Evolutionary conservation across 169 alveolate species (phyloP).

Genomic region (Plasmodium yoelii): DNA sequence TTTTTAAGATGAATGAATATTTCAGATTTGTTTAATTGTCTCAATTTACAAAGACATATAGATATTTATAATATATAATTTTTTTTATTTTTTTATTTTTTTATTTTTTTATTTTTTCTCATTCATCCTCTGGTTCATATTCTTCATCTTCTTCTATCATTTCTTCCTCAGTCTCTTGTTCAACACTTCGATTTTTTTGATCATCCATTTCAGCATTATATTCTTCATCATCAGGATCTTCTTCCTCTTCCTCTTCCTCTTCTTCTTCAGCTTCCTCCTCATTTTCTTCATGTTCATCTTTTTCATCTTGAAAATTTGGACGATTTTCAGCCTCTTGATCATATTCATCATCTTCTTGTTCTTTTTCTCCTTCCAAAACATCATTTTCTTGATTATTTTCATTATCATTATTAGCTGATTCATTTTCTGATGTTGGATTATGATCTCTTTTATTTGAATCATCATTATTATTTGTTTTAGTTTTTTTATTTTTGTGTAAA

Average conservation of each 20-base stretch:
- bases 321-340: slow-evolving; percentile 12
- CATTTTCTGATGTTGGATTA: too few relatives aligned
- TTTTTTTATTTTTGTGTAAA: too few relatives aligned
- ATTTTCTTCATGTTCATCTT: slow-evolving; percentile 5
- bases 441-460: not conserved
- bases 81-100: too few relatives aligned
- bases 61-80: too few relatives aligned
- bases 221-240: not conserved
- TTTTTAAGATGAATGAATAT: too few relatives aligned
- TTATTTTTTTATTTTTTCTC: not conserved
- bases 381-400: slow-evolving; percentile 5
- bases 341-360: slow-evolving; percentile 14
- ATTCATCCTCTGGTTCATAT: not conserved
- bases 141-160: not conserved
- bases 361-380: not conserved
- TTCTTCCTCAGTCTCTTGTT: not conserved
- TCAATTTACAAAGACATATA: too few relatives aligned
- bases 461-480: not conserved
- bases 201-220: not conserved
- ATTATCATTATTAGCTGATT: not conserved
- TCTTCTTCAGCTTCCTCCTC: slow-evolving; percentile 8
- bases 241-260: slow-evolving; percentile 1
- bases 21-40: too few relatives aligned
- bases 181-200: not conserved
- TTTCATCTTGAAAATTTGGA: not conserved